These are phyloP conservation scores for Eremomyces bilateralis DNA, from an alignment of 495 filamentous ascomycete genomes.

Conservation along the genomic window DNA sequence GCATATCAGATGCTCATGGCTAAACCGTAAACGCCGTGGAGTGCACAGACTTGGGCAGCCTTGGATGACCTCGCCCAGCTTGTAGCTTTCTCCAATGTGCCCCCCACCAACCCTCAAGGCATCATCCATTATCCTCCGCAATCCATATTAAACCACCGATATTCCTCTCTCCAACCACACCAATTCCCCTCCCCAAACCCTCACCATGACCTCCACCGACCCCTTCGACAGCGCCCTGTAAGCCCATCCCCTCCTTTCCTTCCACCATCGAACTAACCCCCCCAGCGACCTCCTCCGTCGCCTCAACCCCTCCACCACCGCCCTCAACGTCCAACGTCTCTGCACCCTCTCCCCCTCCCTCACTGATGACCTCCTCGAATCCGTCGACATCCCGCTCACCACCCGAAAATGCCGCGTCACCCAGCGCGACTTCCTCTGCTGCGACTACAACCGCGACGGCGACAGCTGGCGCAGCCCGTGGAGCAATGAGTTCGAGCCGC, in stretches of 20 bases:
- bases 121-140: too few species aligned
- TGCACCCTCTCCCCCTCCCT: slow-evolving; percentile 73
- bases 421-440: slow-evolving; percentile 88
- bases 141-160: too few species aligned
- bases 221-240: slow-evolving; percentile 41
- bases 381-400: slow-evolving; percentile 85
- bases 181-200: too few species aligned
- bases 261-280: slow-evolving; percentile 19
- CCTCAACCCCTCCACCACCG: slow-evolving; percentile 78
- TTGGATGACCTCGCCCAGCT: too few species aligned
- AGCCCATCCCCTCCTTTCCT: slow-evolving; percentile 7
- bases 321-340: slow-evolving; percentile 62
- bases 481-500: slow-evolving; percentile 95
- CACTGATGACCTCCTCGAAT: slow-evolving; percentile 92
- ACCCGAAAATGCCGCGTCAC: slow-evolving; percentile 68
- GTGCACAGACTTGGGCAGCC: too few species aligned
- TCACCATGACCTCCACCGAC: slow-evolving; percentile 11
- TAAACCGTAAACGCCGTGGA: too few species aligned
- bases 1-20: too few species aligned
- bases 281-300: slow-evolving; percentile 92
- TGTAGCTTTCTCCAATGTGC: too few species aligned
- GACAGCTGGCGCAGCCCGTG: slow-evolving; percentile 92
- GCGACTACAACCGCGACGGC: slow-evolving; percentile 98
- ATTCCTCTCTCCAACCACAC: too few species aligned
- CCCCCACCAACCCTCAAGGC: too few species aligned